Base-by-base conservation (phyloP, 768 basidiomycete species). In the Postia placenta region DNA sequence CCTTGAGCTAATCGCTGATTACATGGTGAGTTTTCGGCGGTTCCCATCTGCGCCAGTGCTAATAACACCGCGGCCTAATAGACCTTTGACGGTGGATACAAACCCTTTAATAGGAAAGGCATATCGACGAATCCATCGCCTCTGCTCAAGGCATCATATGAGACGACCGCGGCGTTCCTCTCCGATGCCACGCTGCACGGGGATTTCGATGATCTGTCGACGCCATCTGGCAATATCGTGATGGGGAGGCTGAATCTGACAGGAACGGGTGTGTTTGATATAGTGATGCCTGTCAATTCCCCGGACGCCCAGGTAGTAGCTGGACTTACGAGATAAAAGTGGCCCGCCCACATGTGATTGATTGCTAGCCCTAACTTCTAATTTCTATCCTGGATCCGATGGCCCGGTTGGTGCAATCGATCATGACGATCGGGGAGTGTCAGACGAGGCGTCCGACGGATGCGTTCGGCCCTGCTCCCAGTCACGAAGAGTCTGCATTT, bases 1-100 rank as follows among this genome's bases (percentile, higher is more conserved):
- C 72, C 74, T 98, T 42, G 92, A 95, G 59, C 75, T 99, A 55
- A 96, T 99, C 64, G 96, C 96, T 12, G 96, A 99, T 67, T 99
- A 98, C 66, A 99, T 99, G 96, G 95, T 95, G 61, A 57, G 85
- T 61, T 48, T 17, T 9, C 38, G 11, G 17, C 38, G 15, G 17
- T 11, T 39, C 38, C 38, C 17, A 17, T 39, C 17, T 14, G 38
- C 7, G 15, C 30, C 19, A 39, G 38, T 35, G 38, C 20, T 39
- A 22, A 39, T 39, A 33, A 7, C 30, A 33, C 30, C 30, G 30
- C 30, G 30, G 28, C 19, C 44, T 49, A 46, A 20, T 47, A 98
- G 95, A 98, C 96, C 0, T 97, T 92, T 64, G 94, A 97, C 48
- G 96, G 96, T 25, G 92, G 87, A 24, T 99, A 94, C 74, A 95